Conservation (phyloP, 352 stramenopile species). For the Blastocystis sp. region DNA sequence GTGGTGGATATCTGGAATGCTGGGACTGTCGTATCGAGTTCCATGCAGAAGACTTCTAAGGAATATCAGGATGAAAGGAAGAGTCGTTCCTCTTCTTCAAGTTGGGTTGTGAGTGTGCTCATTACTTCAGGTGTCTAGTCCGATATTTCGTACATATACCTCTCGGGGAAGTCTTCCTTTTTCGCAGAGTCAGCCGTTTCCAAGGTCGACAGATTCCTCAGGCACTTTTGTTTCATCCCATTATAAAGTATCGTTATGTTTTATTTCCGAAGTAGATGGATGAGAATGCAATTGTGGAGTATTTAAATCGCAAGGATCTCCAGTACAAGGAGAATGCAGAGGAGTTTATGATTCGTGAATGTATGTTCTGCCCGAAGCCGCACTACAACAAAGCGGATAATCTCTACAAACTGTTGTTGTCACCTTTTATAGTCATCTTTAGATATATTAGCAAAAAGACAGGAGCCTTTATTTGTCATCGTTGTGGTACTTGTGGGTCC, state of each 20-base stretch:
- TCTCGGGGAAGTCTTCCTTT: constrained; percentile 9
- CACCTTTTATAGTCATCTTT: neutral
- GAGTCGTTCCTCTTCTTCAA: no score
- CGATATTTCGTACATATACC: neutral
- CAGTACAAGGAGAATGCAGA: constrained; percentile 58
- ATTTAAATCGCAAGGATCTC: constrained; percentile 34
- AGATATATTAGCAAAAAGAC: constrained; percentile 76
- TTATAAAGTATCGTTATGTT: constrained; percentile 29
- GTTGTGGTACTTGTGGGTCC: constrained; percentile 74
- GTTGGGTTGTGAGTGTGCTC: no score
- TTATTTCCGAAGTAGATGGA: constrained; percentile 16
- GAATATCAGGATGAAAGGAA: no score
- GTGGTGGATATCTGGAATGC: no score
- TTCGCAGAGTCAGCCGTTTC: neutral
- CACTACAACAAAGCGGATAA: constrained; percentile 76
- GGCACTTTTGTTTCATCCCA: constrained; percentile 59
- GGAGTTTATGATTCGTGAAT: constrained; percentile 54
- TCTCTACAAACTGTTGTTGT: constrained; percentile 74
- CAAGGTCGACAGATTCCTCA: constrained; percentile 12
- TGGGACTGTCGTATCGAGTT: no score
- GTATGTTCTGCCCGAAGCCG: constrained; percentile 71
- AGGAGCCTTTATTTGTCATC: constrained; percentile 80
- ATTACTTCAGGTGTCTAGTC: neutral
- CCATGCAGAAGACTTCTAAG: no score
- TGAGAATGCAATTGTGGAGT: constrained; percentile 57